A percentile compares a stretch with the other conserved stretches of the same genome.
These are phyloP conservation scores for grape (Vitis vinifera) DNA, from an alignment of 164 flowering plant genomes.

Conservation along the genomic window DNA sequence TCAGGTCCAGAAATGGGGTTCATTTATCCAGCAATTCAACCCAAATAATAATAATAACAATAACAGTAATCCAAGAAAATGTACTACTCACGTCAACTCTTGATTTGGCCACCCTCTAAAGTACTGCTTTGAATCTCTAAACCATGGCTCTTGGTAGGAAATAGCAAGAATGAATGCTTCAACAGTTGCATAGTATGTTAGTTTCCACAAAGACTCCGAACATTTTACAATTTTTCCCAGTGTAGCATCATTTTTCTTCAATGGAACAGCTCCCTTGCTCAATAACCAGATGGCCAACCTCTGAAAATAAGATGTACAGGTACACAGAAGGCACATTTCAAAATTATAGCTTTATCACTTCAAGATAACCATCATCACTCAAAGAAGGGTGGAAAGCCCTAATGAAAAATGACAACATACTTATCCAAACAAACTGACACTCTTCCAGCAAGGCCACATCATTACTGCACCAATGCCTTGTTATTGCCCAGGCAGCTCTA, in stretches of 20 bases:
- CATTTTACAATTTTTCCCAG: constrained; percentile 69
- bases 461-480: too few species aligned
- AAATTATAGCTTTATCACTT: background rate
- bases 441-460: too few species aligned
- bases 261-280: constrained; percentile 31
- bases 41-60: too few species aligned
- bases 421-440: too few species aligned
- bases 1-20: background rate
- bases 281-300: constrained; percentile 63
- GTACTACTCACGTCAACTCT: constrained; percentile 66
- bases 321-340: background rate
- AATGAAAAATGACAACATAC: too few species aligned
- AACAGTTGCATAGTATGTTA: constrained; percentile 67
- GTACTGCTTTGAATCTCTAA: constrained; percentile 52
- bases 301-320: constrained; percentile 30
- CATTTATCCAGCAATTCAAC: background rate
- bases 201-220: constrained; percentile 93
- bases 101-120: constrained; percentile 90
- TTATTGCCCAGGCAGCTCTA: too few species aligned
- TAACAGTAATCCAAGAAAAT: background rate
- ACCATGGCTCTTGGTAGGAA: constrained; percentile 73
- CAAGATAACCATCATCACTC: too few species aligned
- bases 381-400: too few species aligned
- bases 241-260: constrained; percentile 42
- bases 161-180: constrained; percentile 54